Conservation (phyloP, 768 basidiomycete genomes). For the Exidia glandulosa region DNA sequence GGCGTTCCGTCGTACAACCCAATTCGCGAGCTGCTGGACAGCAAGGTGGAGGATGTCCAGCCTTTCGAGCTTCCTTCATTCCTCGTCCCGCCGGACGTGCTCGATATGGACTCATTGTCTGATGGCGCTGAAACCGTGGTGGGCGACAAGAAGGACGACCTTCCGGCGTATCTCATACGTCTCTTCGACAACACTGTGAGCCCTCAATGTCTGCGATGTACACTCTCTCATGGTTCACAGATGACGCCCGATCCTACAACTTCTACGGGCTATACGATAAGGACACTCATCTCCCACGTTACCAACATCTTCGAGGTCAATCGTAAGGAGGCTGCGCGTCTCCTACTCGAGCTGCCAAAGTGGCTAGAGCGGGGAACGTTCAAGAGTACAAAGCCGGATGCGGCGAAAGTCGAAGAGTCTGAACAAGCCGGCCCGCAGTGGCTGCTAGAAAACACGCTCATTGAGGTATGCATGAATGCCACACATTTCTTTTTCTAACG, state of each 20-base stretch:
- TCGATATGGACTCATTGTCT: conserved; percentile 64
- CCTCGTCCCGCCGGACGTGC: conserved; percentile 78
- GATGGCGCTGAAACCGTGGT: conserved; percentile 28
- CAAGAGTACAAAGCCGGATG: conserved; percentile 52
- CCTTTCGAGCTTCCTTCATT: conserved; percentile 67
- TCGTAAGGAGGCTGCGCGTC: conserved; percentile 83
- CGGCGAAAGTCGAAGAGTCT: conserved; percentile 33
- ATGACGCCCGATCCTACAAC: conserved; percentile 66
- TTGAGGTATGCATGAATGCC: conserved; percentile 46
- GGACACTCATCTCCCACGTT: conserved; percentile 61
- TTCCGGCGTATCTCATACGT: conserved; percentile 60
- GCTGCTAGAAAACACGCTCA: conserved; percentile 80
- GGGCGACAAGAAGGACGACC: conserved; percentile 74
- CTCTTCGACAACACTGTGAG: conserved; percentile 52
- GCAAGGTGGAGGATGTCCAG: conserved; percentile 26
- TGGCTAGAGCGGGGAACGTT: conserved; percentile 81
- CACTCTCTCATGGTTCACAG: conserved; percentile 27
- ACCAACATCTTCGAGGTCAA: conserved; percentile 91
- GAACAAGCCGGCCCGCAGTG: conserved; percentile 52
- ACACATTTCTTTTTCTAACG: neutral
- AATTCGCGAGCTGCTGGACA: conserved; percentile 43
- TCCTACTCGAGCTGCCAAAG: conserved; percentile 76
- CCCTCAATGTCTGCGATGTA: neutral
- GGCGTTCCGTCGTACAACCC: conserved; percentile 50
- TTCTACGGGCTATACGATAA: conserved; percentile 69